Evolutionary conservation across 2,329 filamentous ascomycete species (phyloP), one percentile per base, ranked within the genome.

Genomic region (Fusarium mangiferae): DNA sequence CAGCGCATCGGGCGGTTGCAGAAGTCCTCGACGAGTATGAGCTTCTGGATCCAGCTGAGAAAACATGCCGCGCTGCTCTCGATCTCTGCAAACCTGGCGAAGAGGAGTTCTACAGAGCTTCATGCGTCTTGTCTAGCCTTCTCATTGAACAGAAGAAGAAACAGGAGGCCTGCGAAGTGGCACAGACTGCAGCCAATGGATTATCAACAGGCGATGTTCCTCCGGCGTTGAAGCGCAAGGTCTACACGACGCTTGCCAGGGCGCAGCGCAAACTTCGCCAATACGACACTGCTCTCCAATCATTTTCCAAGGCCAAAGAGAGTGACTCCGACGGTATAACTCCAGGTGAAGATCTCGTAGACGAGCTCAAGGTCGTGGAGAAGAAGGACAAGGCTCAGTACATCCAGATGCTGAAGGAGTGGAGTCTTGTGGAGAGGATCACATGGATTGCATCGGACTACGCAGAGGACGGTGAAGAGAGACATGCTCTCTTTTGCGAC

Each of bases 361-460:
- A 42, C 5, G 67, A 70, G 33, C 36, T 70, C 3, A 36, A 13
- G 8, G 6, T 69, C 10, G 39, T 46, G 10, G 38, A 49, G 5
- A 46, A 42, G 14, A 24, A 17, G 0, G 58, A 63, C 8, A 58
- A 70, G 26, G 35, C 7, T 3, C 36, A 45, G 2, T 69, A 64
- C 2, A 69, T 70, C 12, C n/a, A 45, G 2, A 44, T 45, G 3
- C 57, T 81, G 1, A 80, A 80, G 45, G 44, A 36, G 1, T 81
- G 77, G 78, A 77, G 42, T 26, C 68, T 77, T 0, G 38, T 80
- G 4, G 78, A 81, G 44, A 71, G 78, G 5, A 67, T 81, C 6
- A 78, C 77, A 0, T 81, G 77, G 71, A 39, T 81, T 13, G 72
- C 76, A 2, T 77, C 72, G 39, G 52, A 76, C 3, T 80, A 78